A percentile compares a stretch with the other conserved stretches of the same genome.
These are phyloP conservation scores for Jaltomata sinuosa DNA, from an alignment of 257 asterid species.

Conservation along the genomic window DNA sequence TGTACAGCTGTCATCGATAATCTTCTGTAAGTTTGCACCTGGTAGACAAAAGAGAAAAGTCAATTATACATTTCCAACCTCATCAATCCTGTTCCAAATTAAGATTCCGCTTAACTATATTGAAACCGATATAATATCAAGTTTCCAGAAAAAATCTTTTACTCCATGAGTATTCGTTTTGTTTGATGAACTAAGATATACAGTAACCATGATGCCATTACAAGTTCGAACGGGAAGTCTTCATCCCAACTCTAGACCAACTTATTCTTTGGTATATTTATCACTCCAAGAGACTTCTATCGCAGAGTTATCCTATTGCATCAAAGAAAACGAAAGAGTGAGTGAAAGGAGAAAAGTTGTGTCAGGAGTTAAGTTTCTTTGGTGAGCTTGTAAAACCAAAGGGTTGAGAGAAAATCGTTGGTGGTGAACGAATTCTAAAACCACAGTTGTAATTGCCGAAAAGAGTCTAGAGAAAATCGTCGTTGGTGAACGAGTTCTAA, in stretches of 20 bases:
- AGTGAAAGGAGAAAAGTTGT: neutral
- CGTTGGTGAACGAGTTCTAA: neutral
- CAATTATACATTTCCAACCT: neutral
- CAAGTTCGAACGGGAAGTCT: neutral
- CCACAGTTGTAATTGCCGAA: neutral
- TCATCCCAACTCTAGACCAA: neutral
- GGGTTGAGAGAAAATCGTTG: neutral
- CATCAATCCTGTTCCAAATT: neutral
- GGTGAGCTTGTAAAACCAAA: neutral
- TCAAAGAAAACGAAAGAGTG: neutral
- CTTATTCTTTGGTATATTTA: neutral
- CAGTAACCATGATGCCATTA: neutral
- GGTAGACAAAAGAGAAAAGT: constrained; percentile 16
- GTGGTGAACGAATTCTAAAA: neutral
- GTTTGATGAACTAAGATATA: neutral
- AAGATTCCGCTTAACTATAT: neutral
- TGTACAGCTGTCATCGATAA: constrained; percentile 59
- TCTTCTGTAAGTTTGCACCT: constrained; percentile 63
- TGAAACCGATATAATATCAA: neutral
- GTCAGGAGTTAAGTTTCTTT: neutral
- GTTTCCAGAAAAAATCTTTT: neutral
- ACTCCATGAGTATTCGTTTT: neutral
- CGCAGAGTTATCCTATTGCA: neutral
- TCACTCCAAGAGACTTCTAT: neutral
- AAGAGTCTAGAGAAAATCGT: neutral